These are phyloP conservation scores for Lentinula sp. DNA, from an alignment of 768 basidiomycete genomes.

Conservation along the genomic window DNA sequence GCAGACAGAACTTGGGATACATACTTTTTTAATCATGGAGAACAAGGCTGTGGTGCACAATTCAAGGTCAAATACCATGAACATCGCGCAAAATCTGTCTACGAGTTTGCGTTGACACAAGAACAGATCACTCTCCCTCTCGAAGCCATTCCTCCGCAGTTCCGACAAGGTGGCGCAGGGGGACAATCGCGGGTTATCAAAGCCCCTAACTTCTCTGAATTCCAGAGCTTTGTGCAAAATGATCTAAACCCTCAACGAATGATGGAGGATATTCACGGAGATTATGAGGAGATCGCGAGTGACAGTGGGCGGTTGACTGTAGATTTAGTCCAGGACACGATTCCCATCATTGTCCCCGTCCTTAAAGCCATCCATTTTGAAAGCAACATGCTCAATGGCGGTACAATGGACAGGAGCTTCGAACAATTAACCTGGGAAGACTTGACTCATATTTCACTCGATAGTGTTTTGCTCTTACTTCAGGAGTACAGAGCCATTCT, in stretches of 20 bases:
- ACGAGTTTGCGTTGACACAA: neutral
- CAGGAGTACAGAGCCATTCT: neutral
- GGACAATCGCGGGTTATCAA: neutral
- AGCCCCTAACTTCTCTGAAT: neutral
- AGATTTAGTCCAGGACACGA: neutral
- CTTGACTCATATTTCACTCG: neutral
- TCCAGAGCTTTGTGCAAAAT: too few species aligned
- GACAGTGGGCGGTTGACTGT: neutral
- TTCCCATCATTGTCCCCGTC: neutral
- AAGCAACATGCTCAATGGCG: neutral
- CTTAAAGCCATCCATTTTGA: neutral
- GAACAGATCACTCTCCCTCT: neutral
- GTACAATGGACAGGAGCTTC: neutral
- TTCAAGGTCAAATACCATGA: neutral
- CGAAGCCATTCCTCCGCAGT: neutral
- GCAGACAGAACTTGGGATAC: neutral
- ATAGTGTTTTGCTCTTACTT: neutral
- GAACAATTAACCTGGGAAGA: neutral
- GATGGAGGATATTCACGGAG: too few species aligned
- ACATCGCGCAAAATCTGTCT: neutral
- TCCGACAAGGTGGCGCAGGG: neutral
- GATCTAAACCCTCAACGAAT: too few species aligned
- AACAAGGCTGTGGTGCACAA: neutral
- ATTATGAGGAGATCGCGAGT: too few species aligned
- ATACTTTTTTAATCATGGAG: neutral